These are phyloP conservation scores for Paxillus ammoniavirescens DNA, from an alignment of 768 basidiomycete species.

Conservation along the genomic window DNA sequence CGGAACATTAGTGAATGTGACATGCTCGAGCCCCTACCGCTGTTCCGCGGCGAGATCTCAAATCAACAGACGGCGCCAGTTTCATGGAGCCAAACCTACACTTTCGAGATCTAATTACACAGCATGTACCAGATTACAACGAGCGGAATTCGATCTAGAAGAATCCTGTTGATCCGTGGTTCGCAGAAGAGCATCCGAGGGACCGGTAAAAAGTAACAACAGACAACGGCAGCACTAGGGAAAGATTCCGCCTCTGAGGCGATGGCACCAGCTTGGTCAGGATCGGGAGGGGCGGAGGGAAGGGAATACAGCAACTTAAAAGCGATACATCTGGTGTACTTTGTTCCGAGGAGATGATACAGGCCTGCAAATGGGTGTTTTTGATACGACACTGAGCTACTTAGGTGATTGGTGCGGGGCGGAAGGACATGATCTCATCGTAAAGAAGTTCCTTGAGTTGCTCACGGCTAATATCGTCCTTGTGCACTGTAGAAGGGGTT, in stretches of 20 bases:
- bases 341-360: not conserved
- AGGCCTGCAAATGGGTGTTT: not conserved
- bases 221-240: not conserved
- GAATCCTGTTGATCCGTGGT: not conserved
- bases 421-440: slow-evolving; percentile 93
- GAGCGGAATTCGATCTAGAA: not conserved
- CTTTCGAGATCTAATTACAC: not conserved
- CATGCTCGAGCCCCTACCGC: no score
- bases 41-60: no score
- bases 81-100: no score
- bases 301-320: not conserved
- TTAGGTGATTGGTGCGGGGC: slow-evolving; percentile 55
- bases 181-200: not conserved
- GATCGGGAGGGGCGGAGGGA: not conserved
- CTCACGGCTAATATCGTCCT: slow-evolving; percentile 93
- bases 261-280: not conserved
- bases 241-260: not conserved
- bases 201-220: not conserved
- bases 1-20: no score
- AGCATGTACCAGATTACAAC: not conserved
- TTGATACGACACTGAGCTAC: not conserved
- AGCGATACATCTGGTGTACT: not conserved
- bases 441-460: slow-evolving; percentile 93
- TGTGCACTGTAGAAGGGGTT: slow-evolving; percentile 60
- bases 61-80: no score